Conservation (phyloP, 768 basidiomycete species). For the Termitomyces sp. region DNA sequence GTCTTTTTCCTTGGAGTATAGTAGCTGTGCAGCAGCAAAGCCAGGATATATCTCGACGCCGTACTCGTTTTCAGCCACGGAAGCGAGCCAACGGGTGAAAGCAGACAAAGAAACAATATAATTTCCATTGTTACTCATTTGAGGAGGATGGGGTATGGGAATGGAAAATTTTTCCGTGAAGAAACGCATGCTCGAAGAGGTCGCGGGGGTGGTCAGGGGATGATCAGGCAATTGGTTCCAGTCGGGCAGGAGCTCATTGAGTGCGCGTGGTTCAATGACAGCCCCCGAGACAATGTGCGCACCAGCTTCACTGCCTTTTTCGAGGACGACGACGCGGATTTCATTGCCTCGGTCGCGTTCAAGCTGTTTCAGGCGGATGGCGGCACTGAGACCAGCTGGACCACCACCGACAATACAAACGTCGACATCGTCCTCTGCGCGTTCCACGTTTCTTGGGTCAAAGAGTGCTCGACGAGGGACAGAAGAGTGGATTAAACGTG, state of each 20-base stretch:
- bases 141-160: conserved; percentile 92
- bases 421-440: conserved; percentile 88
- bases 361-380: conserved; percentile 91
- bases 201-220: conserved; percentile 77
- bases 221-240: conserved; percentile 65
- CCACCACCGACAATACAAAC: conserved; percentile 97
- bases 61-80: conserved; percentile 68
- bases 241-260: conserved; percentile 85
- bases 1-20: conserved; percentile 55
- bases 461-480: conserved; percentile 21
- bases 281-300: conserved; percentile 95
- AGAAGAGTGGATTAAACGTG: conserved; percentile 12
- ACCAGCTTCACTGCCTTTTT: conserved; percentile 92
- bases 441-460: conserved; percentile 62
- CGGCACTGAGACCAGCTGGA: conserved; percentile 93
- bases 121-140: conserved; percentile 93
- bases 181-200: conserved; percentile 78
- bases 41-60: conserved; percentile 97
- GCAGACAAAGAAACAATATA: conserved; percentile 87
- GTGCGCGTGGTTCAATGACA: conserved; percentile 87
- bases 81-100: conserved; percentile 85
- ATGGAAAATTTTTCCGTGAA: conserved; percentile 64
- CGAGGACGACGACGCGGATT: conserved; percentile 87
- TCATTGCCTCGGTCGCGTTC: conserved; percentile 75
- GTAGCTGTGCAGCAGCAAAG: conserved; percentile 84